Base-by-base conservation (phyloP, 2,329 filamentous ascomycete genomes). In the Diaporthe destruens region DNA sequence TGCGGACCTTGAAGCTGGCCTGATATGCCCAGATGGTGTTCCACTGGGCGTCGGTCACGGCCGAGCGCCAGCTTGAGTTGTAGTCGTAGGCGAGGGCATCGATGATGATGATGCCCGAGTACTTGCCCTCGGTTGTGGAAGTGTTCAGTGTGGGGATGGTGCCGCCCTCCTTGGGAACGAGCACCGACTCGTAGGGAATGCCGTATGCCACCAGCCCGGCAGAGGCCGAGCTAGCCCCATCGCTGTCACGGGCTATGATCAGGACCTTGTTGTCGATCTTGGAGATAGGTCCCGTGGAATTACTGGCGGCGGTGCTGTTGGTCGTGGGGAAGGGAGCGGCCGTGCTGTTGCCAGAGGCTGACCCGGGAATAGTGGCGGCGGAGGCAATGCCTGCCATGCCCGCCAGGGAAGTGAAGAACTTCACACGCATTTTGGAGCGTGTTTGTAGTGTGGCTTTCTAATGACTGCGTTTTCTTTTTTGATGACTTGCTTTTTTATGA, bases 1-100 rank as follows among this genome's bases (percentile, higher is more conserved):
- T 61, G 56, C 56, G 56, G n/a, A 61, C 56, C 36, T 61, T 61
- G 56, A 61, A 61, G 23, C 20, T 14, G 39, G 57, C 57, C 25
- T 61, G 57, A 12, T 61, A 61, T 1, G 36, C 57, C 57, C 57
- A 61, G 9, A 61, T 23, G 4, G 57, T 47, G 14, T 47, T 47
- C 39, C 39, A 61, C 39, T 61, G 57, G n/a, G 20, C 57, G 2
- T 11, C 4, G 23, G 57, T 61, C 23, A 61, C 23, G 16, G 57
- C 57, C 18, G 57, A 61, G 5, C n/a, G 23, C 57, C 57, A 61
- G 23, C 57, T 39, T n/a, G n/a, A 61, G 29, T 23, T 39, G 6
- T 61, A 61, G 6, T 61, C 23, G 18, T 61, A 61, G 23, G 39
- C 23, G 16, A 61, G 23, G 39, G 39, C 57, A 32, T 61, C 57